A percentile compares a stretch with the other conserved stretches of the same genome.
Evolutionary conservation across 2,329 filamentous ascomycete species (phyloP).

Genomic region (Penicillium italicum): DNA sequence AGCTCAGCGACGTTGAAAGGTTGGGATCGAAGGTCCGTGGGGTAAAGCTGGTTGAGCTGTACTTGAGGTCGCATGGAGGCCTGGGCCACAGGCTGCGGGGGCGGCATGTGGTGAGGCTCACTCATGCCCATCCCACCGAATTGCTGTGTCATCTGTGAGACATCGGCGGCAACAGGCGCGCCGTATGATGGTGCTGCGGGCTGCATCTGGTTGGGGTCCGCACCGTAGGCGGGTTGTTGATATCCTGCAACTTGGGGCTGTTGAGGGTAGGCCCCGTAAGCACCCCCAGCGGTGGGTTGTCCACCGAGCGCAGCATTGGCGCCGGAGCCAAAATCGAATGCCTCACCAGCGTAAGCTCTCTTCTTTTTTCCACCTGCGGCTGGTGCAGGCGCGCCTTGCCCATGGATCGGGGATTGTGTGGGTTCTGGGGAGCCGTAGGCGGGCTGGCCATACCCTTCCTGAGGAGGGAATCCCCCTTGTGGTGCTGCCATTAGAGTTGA

Average conservation of each 20-base stretch:
- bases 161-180: constrained; percentile 52
- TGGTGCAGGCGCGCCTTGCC: constrained; percentile 31
- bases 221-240: constrained; percentile 44
- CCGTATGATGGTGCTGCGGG: constrained; percentile 65
- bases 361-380: constrained; percentile 62
- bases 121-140: constrained; percentile 75
- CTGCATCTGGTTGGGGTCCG: constrained; percentile 49
- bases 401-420: constrained; percentile 32
- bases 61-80: constrained; percentile 38
- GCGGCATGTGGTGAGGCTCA: constrained; percentile 52
- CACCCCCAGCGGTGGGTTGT: constrained; percentile 51
- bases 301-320: constrained; percentile 67
- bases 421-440: constrained; percentile 40
- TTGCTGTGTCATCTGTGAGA: constrained; percentile 73
- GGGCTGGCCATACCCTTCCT: constrained; percentile 49
- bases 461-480: constrained; percentile 51
- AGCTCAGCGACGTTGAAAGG: constrained; percentile 93
- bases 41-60: constrained; percentile 80
- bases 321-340: constrained; percentile 86
- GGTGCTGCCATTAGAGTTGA: constrained; percentile 48
- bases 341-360: constrained; percentile 88
- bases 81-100: constrained; percentile 42
- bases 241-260: constrained; percentile 49
- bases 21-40: constrained; percentile 85
- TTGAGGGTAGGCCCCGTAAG: constrained; percentile 60